These are phyloP conservation scores for Sugiyamaella americana DNA, from an alignment of 805 yeast genomes.

Conservation along the genomic window DNA sequence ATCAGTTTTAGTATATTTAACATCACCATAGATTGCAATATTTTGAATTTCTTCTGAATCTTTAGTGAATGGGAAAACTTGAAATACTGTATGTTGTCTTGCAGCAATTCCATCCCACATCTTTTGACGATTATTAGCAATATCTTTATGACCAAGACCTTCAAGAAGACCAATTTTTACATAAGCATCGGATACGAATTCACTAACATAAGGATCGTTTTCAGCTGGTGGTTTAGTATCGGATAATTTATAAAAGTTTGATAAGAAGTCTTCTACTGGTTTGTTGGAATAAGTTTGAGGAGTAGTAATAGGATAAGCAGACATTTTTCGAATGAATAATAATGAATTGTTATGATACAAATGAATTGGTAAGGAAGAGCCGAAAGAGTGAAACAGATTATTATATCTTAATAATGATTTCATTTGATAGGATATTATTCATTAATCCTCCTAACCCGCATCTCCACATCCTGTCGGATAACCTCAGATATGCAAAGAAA, in stretches of 20 bases:
- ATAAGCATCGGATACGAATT: background rate
- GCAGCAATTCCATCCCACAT: constrained; percentile 1
- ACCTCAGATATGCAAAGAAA: too few species aligned
- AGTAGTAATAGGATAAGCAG: background rate
- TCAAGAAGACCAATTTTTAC: background rate
- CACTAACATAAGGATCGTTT: background rate
- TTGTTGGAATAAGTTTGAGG: background rate
- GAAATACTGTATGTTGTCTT: constrained; percentile 1
- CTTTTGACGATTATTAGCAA: constrained; percentile 2
- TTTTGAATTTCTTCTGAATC: background rate
- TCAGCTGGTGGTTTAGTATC: constrained; percentile 2
- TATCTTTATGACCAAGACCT: constrained; percentile 1
- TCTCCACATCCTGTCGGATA: too few species aligned
- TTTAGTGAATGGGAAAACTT: constrained; percentile 6
- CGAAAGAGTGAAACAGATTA: background rate
- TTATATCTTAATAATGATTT: background rate
- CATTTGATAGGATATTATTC: background rate
- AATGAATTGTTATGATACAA: background rate
- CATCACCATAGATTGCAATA: background rate
- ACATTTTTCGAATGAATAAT: too few species aligned
- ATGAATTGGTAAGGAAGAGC: background rate
- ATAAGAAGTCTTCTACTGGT: background rate
- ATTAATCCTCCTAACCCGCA: too few species aligned
- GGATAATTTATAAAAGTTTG: constrained; percentile 2
- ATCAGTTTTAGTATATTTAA: background rate